Evolutionary conservation across 305 asterid genomes (phyloP), one percentile per base, ranked within the genome.

Genomic region (Fraxinus angustifolia): DNA sequence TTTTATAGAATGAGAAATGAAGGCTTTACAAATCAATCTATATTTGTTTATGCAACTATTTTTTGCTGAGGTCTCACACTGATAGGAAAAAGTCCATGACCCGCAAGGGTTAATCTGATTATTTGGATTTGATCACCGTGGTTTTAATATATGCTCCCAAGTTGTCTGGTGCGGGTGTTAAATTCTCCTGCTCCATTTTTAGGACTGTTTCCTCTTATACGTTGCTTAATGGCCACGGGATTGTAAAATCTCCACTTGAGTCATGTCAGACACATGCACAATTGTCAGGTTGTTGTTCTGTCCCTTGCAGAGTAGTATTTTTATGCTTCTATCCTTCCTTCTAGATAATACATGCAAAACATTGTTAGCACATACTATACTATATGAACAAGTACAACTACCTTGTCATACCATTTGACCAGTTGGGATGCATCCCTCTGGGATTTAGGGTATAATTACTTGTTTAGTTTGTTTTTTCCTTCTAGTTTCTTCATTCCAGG

Each of bases 381-480:
- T 33, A 31, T 16, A 71, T 71, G 14, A 71, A 71, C 45, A 31
- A 33, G 74, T 28, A 12, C 21, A 71, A 33, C 6, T 71, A 21
- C 35, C 31, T 14, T 42, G 3, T 45, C 34, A 16, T 79, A 12
- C 42, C 31, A 16, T 79, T 79, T 30, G 14, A 45, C 40, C 16
- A 26, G 30, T 65, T 28, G 58, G 79, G 75, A 45, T 33, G 36
- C 76, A 48, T 19, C n/a, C 17, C 42, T 70, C 68, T 75, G 38
- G 80, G 23, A 65, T 56, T 40, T 72, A 19, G 60, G 70, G 70
- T 35, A 17, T 74, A 34, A 65, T 60, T 60, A 34, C 28, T 76
- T 78, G 34, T 62, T 60, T 76, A 70, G 67, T 68, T 31, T 68
- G 21, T 68, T 68, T 23, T 50, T 68, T 68, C 74, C n/a, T 68